phyloP scores from a whole-genome alignment of 2,329 filamentous ascomycete species.

The Xylaria sp. region DNA sequence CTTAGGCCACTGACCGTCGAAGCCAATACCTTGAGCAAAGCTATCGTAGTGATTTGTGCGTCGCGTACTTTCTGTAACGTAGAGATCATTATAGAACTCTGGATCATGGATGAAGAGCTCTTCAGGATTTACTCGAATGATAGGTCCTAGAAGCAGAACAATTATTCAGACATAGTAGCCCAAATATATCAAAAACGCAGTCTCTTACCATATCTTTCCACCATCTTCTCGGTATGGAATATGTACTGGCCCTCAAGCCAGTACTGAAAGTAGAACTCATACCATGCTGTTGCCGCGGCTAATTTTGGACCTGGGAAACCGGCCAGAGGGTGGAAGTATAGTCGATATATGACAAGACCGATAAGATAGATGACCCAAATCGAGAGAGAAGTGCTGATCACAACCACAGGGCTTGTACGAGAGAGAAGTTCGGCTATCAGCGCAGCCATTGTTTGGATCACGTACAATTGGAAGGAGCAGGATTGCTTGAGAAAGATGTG shows the following conservation, averaged over 20 bases:
- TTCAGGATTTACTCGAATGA: slow-evolving; percentile 37
- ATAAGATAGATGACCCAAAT: slow-evolving; percentile 10
- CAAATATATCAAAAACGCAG: no score
- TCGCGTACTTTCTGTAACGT: slow-evolving; percentile 25
- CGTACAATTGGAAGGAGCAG: not conserved
- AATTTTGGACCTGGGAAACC: slow-evolving; percentile 37
- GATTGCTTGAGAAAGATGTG: not conserved
- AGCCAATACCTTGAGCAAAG: slow-evolving; percentile 29
- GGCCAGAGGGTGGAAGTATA: slow-evolving; percentile 32
- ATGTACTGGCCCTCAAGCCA: slow-evolving; percentile 36
- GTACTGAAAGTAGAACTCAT: slow-evolving; percentile 36
- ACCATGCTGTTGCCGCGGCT: slow-evolving; percentile 31
- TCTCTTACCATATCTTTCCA: slow-evolving; percentile 42
- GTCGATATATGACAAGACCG: slow-evolving; percentile 30
- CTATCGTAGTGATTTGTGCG: slow-evolving; percentile 28
- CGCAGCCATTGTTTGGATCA: slow-evolving; percentile 8
- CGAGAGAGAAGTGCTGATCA: slow-evolving; percentile 18
- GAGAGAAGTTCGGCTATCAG: slow-evolving; percentile 19
- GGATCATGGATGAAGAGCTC: slow-evolving; percentile 36
- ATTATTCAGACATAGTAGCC: not conserved
- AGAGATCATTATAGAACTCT: slow-evolving; percentile 29
- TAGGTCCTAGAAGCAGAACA: slow-evolving; percentile 20
- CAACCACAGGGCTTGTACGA: slow-evolving; percentile 30
- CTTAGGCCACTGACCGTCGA: slow-evolving; percentile 23
- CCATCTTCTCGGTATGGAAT: slow-evolving; percentile 41